These are phyloP conservation scores for Neurospora sp. DNA, from an alignment of 2,329 filamentous ascomycete species.

Conservation along the genomic window DNA sequence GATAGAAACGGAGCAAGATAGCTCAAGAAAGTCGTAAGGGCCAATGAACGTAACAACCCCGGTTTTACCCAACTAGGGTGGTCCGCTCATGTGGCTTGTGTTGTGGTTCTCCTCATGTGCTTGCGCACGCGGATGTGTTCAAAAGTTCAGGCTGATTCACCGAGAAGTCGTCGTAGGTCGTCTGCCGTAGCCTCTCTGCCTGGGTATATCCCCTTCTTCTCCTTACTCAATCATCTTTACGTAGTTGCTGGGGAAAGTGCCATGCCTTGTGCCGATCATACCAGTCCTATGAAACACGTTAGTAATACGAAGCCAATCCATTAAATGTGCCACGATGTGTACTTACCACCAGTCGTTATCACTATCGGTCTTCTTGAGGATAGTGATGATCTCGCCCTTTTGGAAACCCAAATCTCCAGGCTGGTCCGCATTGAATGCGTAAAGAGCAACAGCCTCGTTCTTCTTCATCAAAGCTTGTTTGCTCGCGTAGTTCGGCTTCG, in stretches of 20 bases:
- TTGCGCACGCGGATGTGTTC: background rate
- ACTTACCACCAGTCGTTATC: constrained; percentile 89
- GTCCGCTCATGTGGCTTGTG: background rate
- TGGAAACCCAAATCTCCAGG: constrained; percentile 89
- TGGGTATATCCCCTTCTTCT: background rate
- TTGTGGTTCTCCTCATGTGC: background rate
- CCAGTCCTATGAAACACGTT: constrained; percentile 56
- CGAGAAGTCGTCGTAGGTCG: background rate
- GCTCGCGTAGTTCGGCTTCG: constrained; percentile 72
- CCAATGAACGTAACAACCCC: background rate
- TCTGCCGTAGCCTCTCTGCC: background rate
- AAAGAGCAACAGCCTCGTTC: constrained; percentile 84
- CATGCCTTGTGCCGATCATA: constrained; percentile 70
- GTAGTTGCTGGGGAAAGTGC: constrained; percentile 85
- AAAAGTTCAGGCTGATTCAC: background rate
- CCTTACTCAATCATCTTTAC: constrained; percentile 52
- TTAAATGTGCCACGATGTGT: background rate
- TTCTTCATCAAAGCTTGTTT: constrained; percentile 47
- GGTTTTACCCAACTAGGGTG: background rate
- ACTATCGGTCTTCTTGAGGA: constrained; percentile 87
- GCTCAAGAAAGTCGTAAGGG: background rate
- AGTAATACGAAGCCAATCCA: constrained; percentile 6
- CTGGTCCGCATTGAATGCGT: constrained; percentile 90
- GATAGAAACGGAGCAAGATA: background rate
- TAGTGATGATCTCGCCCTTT: constrained; percentile 93